Evolutionary conservation across 2,329 filamentous ascomycete species (phyloP), one percentile per base, ranked within the genome.

Genomic region (Niveomyces coronatus): DNA sequence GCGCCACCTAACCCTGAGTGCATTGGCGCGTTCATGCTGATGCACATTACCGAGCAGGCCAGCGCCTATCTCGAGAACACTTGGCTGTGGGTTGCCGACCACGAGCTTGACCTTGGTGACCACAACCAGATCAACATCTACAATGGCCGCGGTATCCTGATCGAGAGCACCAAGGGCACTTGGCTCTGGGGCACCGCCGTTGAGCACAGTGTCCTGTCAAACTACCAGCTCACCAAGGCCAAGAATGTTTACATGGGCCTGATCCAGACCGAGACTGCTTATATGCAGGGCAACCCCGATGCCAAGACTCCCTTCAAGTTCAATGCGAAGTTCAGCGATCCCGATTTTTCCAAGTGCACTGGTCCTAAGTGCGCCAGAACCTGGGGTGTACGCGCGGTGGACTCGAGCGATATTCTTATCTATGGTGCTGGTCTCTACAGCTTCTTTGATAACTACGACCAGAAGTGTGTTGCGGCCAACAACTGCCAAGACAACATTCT

Each of bases 31-130:
- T 91, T 85, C 59, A 57, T 83, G 55, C 62, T 85, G 47, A 60
- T 84, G 28, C 79, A 84, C 56, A 53, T 84, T 35, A 82, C 78
- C 3, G 42, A 60, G n/a, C 55, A 67, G 23, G 71, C 73, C 36
- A 81, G 76, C 48, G 75, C 76, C 31, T 94, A 94, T 63, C 66
- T 94, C 31, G 88, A 95, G 67, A 94, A 94, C 64, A 78, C 71
- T 32, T 94, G 85, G 85, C 80, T 85, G 59, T 94, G 87, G 86
- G 82, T 86, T 32, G 78, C 87, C 3, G 87, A 94, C 57, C 87
- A 94, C 65, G 85, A 93, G 55, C 79, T 94, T 17, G 88, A 94
- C 56, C 70, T 77, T 10, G 46, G 60, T 8, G 79, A 82, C 52
- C 75, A 84, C 57, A 76, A 81, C 55, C 83, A 91, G 59, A 82